Percentiles rank a stretch among this genome's conserved stretches.
These are phyloP conservation scores for Pelagophyceae sp. DNA, from an alignment of 352 stramenopile species.

Conservation along the genomic window DNA sequence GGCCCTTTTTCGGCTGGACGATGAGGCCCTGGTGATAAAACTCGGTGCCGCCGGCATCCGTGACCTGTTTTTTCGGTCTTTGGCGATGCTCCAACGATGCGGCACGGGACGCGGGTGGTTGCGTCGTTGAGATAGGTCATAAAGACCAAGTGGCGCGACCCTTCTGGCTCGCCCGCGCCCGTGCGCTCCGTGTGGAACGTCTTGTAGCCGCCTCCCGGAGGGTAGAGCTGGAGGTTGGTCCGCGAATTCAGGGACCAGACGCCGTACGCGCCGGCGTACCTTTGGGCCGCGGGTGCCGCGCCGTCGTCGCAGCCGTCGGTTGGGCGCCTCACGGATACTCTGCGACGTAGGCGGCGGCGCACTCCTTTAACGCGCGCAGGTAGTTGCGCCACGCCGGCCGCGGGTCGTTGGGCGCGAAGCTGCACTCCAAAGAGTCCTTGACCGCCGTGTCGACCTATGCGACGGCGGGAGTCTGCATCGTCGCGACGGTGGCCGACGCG, in stretches of 20 bases:
- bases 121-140: conserved; percentile 19
- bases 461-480: no score
- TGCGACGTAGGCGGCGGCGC: background rate
- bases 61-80: no score
- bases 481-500: no score
- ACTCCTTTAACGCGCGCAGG: background rate
- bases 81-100: no score
- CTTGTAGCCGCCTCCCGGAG: conserved; percentile 14
- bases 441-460: conserved; percentile 10
- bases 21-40: conserved; percentile 15
- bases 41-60: conserved; percentile 10
- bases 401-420: background rate
- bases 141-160: conserved; percentile 9
- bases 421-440: conserved; percentile 11
- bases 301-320: no score
- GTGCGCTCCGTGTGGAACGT: conserved; percentile 16
- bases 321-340: conserved; percentile 14
- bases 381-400: background rate
- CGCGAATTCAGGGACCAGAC: background rate
- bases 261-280: conserved; percentile 9
- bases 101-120: background rate
- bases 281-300: no score
- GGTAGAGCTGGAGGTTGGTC: conserved; percentile 17
- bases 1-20: conserved; percentile 11
- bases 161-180: conserved; percentile 12